Conservation (phyloP, 371 early-diverging fungal species). For the Circinella umbellata region DNA sequence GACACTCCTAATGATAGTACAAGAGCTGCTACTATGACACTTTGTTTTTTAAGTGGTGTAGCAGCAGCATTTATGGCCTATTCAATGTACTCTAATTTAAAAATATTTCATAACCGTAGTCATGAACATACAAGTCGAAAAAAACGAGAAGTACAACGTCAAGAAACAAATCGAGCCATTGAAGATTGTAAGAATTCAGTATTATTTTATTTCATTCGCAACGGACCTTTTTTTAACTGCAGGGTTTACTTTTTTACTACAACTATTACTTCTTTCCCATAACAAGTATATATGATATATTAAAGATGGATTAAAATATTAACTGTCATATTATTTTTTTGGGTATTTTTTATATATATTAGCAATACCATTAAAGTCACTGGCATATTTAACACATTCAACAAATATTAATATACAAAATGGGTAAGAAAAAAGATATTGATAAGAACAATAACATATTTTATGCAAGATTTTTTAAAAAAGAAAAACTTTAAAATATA, state of each 20-base stretch:
- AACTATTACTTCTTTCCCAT: no score
- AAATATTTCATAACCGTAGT: constrained; percentile 42
- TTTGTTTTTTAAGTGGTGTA: constrained; percentile 51
- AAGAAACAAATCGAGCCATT: constrained; percentile 41
- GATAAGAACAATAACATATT: neutral
- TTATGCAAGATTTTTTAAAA: neutral
- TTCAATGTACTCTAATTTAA: constrained; percentile 62
- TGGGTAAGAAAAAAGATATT: constrained; percentile 48
- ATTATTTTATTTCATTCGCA: neutral
- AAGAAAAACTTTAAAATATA: no score
- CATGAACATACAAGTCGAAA: constrained; percentile 12
- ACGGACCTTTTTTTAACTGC: no score
- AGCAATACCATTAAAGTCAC: constrained; percentile 60
- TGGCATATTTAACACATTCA: constrained; percentile 67
- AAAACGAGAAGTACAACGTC: constrained; percentile 24
- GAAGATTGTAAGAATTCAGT: constrained; percentile 55
- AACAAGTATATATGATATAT: no score
- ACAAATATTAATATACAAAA: constrained; percentile 70
- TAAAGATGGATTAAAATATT: neutral
- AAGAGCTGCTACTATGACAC: constrained; percentile 1
- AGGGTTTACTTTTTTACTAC: no score
- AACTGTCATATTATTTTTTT: neutral
- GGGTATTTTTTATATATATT: neutral
- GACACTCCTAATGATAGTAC: neutral
- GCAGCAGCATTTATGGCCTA: constrained; percentile 61